Evolutionary conservation across 306 rosid species (phyloP).

Genomic region (Begonia loranthoides): DNA sequence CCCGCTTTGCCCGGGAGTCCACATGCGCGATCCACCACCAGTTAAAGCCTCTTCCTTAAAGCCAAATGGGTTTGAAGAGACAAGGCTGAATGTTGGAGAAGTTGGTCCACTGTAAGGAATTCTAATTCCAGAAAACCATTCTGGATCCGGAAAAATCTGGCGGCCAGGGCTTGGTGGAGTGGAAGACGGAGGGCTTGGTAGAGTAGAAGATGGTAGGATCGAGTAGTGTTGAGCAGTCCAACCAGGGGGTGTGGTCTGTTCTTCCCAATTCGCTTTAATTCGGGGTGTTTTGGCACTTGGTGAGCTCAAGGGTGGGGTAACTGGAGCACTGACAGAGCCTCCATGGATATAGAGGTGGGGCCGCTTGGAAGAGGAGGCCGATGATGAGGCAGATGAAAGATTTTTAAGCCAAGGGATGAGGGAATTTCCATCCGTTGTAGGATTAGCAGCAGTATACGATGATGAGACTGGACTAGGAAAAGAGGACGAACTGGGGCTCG

Average conservation of each 20-base stretch:
- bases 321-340: constrained; percentile 83
- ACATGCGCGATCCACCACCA: constrained; percentile 61
- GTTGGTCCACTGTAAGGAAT: constrained; percentile 53
- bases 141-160: constrained; percentile 47
- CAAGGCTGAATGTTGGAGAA: constrained; percentile 81
- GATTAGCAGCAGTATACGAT: constrained; percentile 36
- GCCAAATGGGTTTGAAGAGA: constrained; percentile 71
- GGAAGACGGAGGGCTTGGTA: neutral
- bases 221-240: constrained; percentile 51
- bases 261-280: constrained; percentile 49
- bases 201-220: constrained; percentile 42
- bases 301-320: constrained; percentile 90
- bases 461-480: constrained; percentile 65
- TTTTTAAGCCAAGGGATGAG: constrained; percentile 91
- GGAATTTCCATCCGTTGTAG: constrained; percentile 40
- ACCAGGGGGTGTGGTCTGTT: constrained; percentile 29
- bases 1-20: constrained; percentile 92
- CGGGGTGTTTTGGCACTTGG: constrained; percentile 70
- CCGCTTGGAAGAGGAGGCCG: constrained; percentile 61
- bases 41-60: constrained; percentile 49
- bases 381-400: constrained; percentile 74
- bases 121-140: constrained; percentile 68
- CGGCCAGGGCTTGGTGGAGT: constrained; percentile 84
- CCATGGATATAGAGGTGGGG: constrained; percentile 41
- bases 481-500: constrained; percentile 83